phyloP scores from a whole-genome alignment of 2,329 filamentous ascomycete genomes.

The Xylogone sp. region DNA sequence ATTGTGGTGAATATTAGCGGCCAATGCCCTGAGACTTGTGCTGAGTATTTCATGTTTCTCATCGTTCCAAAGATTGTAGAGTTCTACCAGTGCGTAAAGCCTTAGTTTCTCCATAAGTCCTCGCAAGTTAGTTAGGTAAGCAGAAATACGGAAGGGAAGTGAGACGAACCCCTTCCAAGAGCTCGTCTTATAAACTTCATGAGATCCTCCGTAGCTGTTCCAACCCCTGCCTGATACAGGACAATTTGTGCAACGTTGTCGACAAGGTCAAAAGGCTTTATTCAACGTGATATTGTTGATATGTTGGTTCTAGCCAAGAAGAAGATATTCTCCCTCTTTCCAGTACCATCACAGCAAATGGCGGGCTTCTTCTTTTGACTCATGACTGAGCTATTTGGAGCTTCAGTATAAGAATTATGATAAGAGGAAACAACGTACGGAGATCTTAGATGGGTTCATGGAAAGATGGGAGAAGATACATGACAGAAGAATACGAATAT shows the following conservation, averaged over 20 bases:
- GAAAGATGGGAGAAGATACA: too few relatives aligned
- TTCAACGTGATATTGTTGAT: slow-evolving; percentile 7
- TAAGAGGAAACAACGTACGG: too few relatives aligned
- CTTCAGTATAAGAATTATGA: too few relatives aligned
- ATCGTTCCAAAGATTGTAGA: slow-evolving; percentile 7
- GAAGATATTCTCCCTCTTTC: background rate
- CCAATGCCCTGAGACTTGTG: background rate
- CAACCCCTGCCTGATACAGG: slow-evolving; percentile 56
- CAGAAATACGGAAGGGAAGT: slow-evolving; percentile 34
- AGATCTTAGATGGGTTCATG: too few relatives aligned
- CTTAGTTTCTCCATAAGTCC: slow-evolving; percentile 1
- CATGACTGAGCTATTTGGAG: too few relatives aligned
- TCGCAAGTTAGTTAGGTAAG: slow-evolving; percentile 25
- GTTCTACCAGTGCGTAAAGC: background rate
- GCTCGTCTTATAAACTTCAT: slow-evolving; percentile 43
- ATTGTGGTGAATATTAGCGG: background rate
- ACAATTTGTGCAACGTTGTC: slow-evolving; percentile 33
- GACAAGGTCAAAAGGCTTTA: slow-evolving; percentile 33
- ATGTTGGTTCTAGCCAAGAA: slow-evolving; percentile 5
- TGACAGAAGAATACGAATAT: too few relatives aligned
- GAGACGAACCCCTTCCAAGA: slow-evolving; percentile 34
- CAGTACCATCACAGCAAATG: slow-evolving; percentile 11
- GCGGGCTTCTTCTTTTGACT: slow-evolving; percentile 8
- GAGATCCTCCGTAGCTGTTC: slow-evolving; percentile 43
- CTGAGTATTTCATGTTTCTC: background rate